A percentile compares a stretch with the other conserved stretches of the same genome.
Evolutionary conservation across 2,329 filamentous ascomycete species (phyloP).

Genomic region (Aspergillaceae sp.): DNA sequence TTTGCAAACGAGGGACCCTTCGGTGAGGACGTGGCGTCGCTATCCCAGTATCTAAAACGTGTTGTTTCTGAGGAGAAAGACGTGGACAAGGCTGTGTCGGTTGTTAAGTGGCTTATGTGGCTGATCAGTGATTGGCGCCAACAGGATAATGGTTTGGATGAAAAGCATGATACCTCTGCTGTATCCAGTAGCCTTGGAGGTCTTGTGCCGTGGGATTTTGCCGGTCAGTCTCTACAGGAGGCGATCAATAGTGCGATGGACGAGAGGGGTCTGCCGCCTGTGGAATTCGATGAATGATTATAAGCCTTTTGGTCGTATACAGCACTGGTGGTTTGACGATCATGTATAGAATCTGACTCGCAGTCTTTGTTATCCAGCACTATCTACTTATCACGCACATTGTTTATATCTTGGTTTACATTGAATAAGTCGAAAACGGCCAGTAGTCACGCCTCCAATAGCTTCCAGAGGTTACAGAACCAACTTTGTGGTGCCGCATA

Average conservation of each 20-base stretch:
- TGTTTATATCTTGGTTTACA: too few relatives aligned
- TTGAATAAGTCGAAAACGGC: too few relatives aligned
- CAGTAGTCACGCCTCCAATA: too few relatives aligned
- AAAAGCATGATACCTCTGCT: not conserved
- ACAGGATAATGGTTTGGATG: constrained; percentile 25
- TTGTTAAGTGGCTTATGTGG: constrained; percentile 57
- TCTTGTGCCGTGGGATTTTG: constrained; percentile 25
- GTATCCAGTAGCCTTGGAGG: constrained; percentile 10
- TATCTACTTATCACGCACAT: too few relatives aligned
- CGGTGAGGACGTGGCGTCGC: constrained; percentile 63
- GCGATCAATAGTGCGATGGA: constrained; percentile 36
- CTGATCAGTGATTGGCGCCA: constrained; percentile 25
- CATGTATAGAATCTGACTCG: not conserved
- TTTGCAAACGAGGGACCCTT: constrained; percentile 71
- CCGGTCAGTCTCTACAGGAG: constrained; percentile 33
- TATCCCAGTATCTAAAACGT: constrained; percentile 61
- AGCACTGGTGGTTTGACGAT: too few relatives aligned
- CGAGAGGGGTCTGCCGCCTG: constrained; percentile 38
- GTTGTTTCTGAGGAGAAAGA: constrained; percentile 71
- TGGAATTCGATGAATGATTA: constrained; percentile 30
- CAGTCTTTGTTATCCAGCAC: too few relatives aligned
- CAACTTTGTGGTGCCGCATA: too few relatives aligned
- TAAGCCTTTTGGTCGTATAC: too few relatives aligned
- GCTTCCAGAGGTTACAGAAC: too few relatives aligned
- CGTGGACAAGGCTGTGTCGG: constrained; percentile 61